Percentiles rank a stretch among this genome's conserved stretches.
These are phyloP conservation scores for Coniochaeta ligniaria DNA, from an alignment of 2,329 filamentous ascomycete species.

Conservation along the genomic window DNA sequence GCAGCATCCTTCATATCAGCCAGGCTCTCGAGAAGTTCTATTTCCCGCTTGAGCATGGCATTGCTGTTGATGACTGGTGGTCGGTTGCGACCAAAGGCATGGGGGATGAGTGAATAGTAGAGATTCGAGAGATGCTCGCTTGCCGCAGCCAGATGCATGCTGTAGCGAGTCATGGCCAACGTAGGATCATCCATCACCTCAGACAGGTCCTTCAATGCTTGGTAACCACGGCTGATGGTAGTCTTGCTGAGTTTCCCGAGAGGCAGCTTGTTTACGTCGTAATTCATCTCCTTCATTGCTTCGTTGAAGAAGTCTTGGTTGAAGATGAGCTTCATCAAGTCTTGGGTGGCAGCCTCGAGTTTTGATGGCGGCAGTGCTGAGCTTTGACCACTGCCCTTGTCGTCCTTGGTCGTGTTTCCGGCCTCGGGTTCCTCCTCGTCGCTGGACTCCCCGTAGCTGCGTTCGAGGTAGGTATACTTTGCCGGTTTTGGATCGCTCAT, in stretches of 20 bases:
- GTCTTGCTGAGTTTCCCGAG: constrained; percentile 77
- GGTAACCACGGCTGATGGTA: constrained; percentile 69
- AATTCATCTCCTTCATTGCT: constrained; percentile 61
- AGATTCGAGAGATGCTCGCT: constrained; percentile 63
- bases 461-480: constrained; percentile 77
- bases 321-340: constrained; percentile 76
- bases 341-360: constrained; percentile 52
- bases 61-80: constrained; percentile 60
- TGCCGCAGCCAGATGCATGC: constrained; percentile 27
- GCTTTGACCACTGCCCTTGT: constrained; percentile 23
- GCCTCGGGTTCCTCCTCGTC: constrained; percentile 41
- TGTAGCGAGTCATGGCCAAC: constrained; percentile 37
- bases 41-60: constrained; percentile 61
- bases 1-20: constrained; percentile 80
- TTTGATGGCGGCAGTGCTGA: constrained; percentile 39
- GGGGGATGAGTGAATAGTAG: constrained; percentile 78
- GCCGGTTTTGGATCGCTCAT: constrained; percentile 49
- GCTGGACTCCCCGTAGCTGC: constrained; percentile 64
- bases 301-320: constrained; percentile 65
- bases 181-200: constrained; percentile 51
- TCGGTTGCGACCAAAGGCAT: constrained; percentile 66
- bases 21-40: constrained; percentile 73
- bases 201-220: constrained; percentile 68
- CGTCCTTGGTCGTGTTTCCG: constrained; percentile 13
- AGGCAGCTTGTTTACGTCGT: constrained; percentile 70